Conservation (phyloP, 1,284 basidiomycete species). For the Moniliella sp. region DNA sequence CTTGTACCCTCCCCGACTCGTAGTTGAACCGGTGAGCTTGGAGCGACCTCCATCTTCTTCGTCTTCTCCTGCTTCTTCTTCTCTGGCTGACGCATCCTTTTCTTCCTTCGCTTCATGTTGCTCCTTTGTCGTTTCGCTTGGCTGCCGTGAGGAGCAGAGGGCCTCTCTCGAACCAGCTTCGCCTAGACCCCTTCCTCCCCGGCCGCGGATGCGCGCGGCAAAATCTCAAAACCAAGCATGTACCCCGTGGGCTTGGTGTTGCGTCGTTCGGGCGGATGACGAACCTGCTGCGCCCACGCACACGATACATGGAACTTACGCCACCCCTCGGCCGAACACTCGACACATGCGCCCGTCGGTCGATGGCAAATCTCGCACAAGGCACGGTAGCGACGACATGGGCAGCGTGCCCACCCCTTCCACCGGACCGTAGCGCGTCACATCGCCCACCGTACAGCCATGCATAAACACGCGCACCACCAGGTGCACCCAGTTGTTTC, state of each 20-base stretch:
- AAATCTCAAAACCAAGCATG: slow-evolving; percentile 72
- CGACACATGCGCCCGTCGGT: slow-evolving; percentile 49
- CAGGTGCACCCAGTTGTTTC: slow-evolving; percentile 73
- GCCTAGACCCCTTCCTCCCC: slow-evolving; percentile 43
- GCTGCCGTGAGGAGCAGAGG: slow-evolving; percentile 46
- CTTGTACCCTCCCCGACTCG: slow-evolving; percentile 59
- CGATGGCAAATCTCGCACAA: slow-evolving; percentile 36
- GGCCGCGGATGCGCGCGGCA: slow-evolving; percentile 42
- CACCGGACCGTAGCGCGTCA: slow-evolving; percentile 48
- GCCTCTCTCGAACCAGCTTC: slow-evolving; percentile 43
- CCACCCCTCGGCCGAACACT: slow-evolving; percentile 52
- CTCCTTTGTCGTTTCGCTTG: no score
- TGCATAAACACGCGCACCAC: slow-evolving; percentile 69
- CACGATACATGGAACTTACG: slow-evolving; percentile 64
- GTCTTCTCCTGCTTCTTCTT: no score
- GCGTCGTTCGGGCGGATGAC: slow-evolving; percentile 56
- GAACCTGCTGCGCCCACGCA: slow-evolving; percentile 52
- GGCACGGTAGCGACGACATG: slow-evolving; percentile 22
- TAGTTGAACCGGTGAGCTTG: slow-evolving; percentile 59
- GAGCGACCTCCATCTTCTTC: no score
- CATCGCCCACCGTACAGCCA: slow-evolving; percentile 59
- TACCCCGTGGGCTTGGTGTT: no score
- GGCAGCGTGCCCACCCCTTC: slow-evolving; percentile 66
- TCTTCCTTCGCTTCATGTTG: no score
- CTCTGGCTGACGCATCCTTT: no score